Evolutionary conservation across 306 rosid species (phyloP).

Genomic region (Mimosa pudica): DNA sequence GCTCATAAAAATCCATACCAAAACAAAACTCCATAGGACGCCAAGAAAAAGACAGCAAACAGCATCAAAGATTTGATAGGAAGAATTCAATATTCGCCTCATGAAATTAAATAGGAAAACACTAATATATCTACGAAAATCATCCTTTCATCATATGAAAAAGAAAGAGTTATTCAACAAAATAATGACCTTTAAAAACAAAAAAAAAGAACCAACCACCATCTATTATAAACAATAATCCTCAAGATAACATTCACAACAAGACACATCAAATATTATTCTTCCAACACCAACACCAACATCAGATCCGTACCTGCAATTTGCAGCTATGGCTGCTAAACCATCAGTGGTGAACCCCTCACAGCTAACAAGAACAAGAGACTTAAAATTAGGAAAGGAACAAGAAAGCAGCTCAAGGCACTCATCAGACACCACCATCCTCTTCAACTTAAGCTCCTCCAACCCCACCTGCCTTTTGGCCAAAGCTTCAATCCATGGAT

Average conservation of each 20-base stretch:
- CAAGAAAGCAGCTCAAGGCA: constrained; percentile 80
- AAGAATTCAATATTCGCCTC: neutral
- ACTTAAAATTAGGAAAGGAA: constrained; percentile 73
- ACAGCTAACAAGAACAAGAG: constrained; percentile 83
- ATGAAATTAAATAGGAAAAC: neutral
- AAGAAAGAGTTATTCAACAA: neutral
- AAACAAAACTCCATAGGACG: constrained; percentile 12
- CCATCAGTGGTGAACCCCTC: constrained; percentile 95
- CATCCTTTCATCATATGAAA: neutral
- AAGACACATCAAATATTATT: neutral
- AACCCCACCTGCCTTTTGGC: constrained; percentile 51
- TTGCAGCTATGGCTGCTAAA: constrained; percentile 84
- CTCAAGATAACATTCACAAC: neutral
- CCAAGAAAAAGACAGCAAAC: constrained; percentile 20
- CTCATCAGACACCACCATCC: constrained; percentile 90
- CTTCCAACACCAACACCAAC: neutral
- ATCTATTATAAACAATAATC: constrained; percentile 5
- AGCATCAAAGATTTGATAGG: constrained; percentile 3
- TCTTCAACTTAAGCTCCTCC: constrained; percentile 87
- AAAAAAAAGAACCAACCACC: constrained; percentile 20
- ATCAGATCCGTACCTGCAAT: constrained; percentile 70
- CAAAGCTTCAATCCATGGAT: constrained; percentile 83
- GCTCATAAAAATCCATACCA: neutral
- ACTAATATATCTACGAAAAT: neutral
- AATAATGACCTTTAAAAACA: constrained; percentile 12